These are phyloP conservation scores for Colletotrichum sp. DNA, from an alignment of 2,329 filamentous ascomycete species.

Conservation along the genomic window DNA sequence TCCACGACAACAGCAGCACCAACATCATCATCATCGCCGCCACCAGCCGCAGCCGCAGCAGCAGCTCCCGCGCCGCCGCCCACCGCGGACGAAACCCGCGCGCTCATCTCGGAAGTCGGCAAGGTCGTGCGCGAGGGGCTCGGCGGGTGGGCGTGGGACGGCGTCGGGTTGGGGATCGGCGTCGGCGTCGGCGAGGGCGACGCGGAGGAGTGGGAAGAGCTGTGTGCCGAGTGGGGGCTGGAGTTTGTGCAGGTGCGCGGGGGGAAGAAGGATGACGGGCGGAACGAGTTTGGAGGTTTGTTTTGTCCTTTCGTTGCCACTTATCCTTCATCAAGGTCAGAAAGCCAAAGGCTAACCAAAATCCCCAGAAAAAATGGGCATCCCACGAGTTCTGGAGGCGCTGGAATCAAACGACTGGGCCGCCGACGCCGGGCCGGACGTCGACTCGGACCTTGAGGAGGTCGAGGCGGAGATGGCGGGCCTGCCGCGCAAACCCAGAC, in stretches of 20 bases:
- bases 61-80: background rate
- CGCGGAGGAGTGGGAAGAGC: slow-evolving; percentile 65
- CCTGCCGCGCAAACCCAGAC: slow-evolving; percentile 33
- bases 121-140: slow-evolving; percentile 61
- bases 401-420: slow-evolving; percentile 70
- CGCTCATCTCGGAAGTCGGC: slow-evolving; percentile 57
- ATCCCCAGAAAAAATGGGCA: slow-evolving; percentile 59
- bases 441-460: slow-evolving; percentile 34
- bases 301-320: background rate
- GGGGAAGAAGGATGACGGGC: slow-evolving; percentile 37
- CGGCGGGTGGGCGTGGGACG: slow-evolving; percentile 69
- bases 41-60: background rate
- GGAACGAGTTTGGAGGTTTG: slow-evolving; percentile 66
- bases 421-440: slow-evolving; percentile 31
- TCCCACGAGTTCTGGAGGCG: slow-evolving; percentile 64
- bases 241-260: slow-evolving; percentile 65
- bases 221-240: slow-evolving; percentile 60
- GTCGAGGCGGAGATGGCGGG: slow-evolving; percentile 34
- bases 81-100: slow-evolving; percentile 30
- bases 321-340: background rate
- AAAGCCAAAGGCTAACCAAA: slow-evolving; percentile 23
- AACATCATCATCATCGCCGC: background rate
- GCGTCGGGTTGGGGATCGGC: slow-evolving; percentile 64
- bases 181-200: slow-evolving; percentile 56
- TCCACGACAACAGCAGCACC: background rate